Evolutionary conservation across 441 rosid genomes (phyloP), one percentile per base, ranked within the genome.

Genomic region (Francoa sonchifolia): DNA sequence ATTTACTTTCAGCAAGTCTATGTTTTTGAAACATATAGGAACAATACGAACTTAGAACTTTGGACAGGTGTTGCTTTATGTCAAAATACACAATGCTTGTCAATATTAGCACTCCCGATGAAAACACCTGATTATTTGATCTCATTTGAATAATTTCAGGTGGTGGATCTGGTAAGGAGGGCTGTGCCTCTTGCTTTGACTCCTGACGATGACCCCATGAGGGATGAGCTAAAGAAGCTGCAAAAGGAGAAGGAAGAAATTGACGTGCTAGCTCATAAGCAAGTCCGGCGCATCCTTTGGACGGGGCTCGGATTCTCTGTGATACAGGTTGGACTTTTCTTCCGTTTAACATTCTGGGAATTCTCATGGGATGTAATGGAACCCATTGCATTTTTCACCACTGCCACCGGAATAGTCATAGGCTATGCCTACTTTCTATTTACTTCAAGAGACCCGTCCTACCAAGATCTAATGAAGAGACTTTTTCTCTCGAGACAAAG

Each of bases 361-460:
- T 78, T 90, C 57, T 82, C 96, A 2, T 90, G 98, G 98, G 98
- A 90, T 63, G 90, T 90, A 11, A 90, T 85, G 98, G 98, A 90
- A 57, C 96, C 96, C 1, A 73, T 90, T 7, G 69, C 85, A 2
- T 90, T 90, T 58, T 90, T 82, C 62, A 42, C 62, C 14, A 82
- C 98, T 1, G 36, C 96, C 10, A 58, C 75, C 0, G 76, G 93
- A 38, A 47, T 90, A 11, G 66, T 90, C 6, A 48, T 79, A 0
- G 94, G 96, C 48, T 90, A 85, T 43, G 96, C 85, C 45, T 90
- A 79, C 66, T 82, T 90, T 68, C 46, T 90, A 52, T 29, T 69
- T 49, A 90, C 98, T 33, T 58, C 96, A 1, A 82, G 89, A 68
- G 98, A 90, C 41, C 98, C 98, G 13, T 65, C 85, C 5, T 90